phyloP scores from a whole-genome alignment of 164 flowering plant species.

The Tinospora cordifolia region DNA sequence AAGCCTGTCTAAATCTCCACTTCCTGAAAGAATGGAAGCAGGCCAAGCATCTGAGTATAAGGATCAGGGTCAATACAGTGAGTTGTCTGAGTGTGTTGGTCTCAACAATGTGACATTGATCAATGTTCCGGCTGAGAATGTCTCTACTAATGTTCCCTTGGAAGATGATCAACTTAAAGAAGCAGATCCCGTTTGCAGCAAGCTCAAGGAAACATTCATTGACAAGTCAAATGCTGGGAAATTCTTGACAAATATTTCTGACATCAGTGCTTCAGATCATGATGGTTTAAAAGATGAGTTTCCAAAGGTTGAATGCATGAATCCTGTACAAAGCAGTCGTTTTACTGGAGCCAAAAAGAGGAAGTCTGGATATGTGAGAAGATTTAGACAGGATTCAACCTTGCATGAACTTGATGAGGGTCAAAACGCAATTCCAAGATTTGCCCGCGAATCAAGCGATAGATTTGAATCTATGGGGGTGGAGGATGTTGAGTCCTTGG shows the following conservation, averaged over 20 bases:
- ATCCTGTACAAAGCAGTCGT: slow-evolving; percentile 36
- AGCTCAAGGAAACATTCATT: slow-evolving; percentile 28
- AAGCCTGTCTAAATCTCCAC: slow-evolving; percentile 11
- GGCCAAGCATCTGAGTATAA: background rate
- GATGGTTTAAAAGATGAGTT: slow-evolving; percentile 26
- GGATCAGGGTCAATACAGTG: background rate
- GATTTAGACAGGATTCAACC: slow-evolving; percentile 52
- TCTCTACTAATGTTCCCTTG: slow-evolving; percentile 12
- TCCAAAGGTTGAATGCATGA: slow-evolving; percentile 21
- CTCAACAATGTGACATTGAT: slow-evolving; percentile 16
- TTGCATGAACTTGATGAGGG: slow-evolving; percentile 16
- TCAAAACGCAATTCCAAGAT: slow-evolving; percentile 19
- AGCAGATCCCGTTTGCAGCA: slow-evolving; percentile 34
- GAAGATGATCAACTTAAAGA: slow-evolving; percentile 20
- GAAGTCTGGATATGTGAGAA: slow-evolving; percentile 76
- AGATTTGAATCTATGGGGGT: slow-evolving; percentile 16
- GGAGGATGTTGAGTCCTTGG: slow-evolving; percentile 22
- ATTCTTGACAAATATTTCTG: slow-evolving; percentile 27
- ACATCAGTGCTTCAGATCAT: slow-evolving; percentile 24
- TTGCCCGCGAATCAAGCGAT: slow-evolving; percentile 13
- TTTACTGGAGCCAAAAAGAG: slow-evolving; percentile 67
- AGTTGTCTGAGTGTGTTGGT: slow-evolving; percentile 13
- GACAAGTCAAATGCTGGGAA: slow-evolving; percentile 22
- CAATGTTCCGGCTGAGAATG: slow-evolving; percentile 29
- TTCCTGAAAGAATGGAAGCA: slow-evolving; percentile 1